Percentiles rank a stretch among this genome's conserved stretches.
phyloP scores from a whole-genome alignment of 495 filamentous ascomycete genomes.

The Trichoderma erinaceum region DNA sequence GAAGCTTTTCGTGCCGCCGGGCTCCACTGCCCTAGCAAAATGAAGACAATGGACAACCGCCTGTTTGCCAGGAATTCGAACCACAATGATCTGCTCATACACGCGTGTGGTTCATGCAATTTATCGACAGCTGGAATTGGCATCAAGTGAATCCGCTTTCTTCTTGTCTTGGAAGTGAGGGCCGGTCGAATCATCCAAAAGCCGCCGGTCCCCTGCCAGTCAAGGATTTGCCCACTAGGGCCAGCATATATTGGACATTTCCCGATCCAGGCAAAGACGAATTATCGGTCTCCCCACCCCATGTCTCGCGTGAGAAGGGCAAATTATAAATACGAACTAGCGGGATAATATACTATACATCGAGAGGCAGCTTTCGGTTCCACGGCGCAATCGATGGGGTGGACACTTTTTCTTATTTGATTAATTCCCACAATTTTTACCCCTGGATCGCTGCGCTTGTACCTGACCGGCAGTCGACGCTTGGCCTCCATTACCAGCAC shows the following conservation, averaged over 20 bases:
- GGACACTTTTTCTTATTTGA: background rate
- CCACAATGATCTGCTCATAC: background rate
- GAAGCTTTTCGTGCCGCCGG: background rate
- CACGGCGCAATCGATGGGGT: background rate
- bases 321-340: constrained; percentile 13
- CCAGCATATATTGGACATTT: background rate
- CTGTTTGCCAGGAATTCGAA: background rate
- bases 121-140: constrained; percentile 1
- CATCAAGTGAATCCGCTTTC: background rate
- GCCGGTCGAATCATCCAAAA: background rate
- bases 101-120: background rate
- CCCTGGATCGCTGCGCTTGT: constrained; percentile 6
- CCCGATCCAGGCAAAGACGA: constrained; percentile 12
- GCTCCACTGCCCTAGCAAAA: background rate
- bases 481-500: background rate
- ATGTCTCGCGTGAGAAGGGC: constrained; percentile 13
- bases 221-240: constrained; percentile 5
- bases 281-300: background rate
- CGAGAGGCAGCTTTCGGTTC: background rate
- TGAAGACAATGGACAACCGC: background rate
- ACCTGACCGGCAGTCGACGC: constrained; percentile 9
- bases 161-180: background rate
- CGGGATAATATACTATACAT: background rate
- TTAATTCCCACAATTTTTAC: constrained; percentile 11
- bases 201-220: background rate